Evolutionary conservation across 2,329 filamentous ascomycete species (phyloP).

Genomic region (Penicillium sp.): DNA sequence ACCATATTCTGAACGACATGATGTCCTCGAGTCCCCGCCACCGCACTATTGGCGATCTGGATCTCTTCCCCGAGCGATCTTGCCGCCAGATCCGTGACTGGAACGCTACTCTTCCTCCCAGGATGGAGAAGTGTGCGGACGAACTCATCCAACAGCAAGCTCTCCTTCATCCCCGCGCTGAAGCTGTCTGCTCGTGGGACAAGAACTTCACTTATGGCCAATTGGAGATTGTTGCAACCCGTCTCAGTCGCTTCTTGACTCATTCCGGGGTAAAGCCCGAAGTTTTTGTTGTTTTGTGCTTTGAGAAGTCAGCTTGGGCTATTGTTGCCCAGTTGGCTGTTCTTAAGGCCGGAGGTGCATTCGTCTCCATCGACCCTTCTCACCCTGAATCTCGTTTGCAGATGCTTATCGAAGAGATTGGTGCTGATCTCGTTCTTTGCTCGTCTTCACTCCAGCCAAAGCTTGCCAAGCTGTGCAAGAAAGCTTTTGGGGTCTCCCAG

Average conservation of each 20-base stretch:
- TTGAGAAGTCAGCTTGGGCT: conserved; percentile 49
- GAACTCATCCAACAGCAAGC: conserved; percentile 40
- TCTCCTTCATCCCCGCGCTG: conserved; percentile 23
- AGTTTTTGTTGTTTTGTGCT: conserved; percentile 43
- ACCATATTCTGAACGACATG: conserved; percentile 35
- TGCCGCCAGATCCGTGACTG: conserved; percentile 36
- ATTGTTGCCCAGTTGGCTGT: conserved; percentile 45
- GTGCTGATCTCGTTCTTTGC: conserved; percentile 37
- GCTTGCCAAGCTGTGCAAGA: conserved; percentile 31
- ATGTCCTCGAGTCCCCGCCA: conserved; percentile 16
- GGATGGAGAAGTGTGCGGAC: conserved; percentile 38
- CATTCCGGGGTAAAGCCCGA: conserved; percentile 43
- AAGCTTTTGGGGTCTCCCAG: conserved; percentile 32
- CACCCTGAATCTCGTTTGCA: conserved; percentile 42
- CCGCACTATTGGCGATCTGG: conserved; percentile 30
- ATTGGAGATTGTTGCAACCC: conserved; percentile 41
- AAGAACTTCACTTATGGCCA: conserved; percentile 41
- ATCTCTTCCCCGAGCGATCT: conserved; percentile 35
- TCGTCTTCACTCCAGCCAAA: conserved; percentile 35
- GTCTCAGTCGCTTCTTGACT: conserved; percentile 39
- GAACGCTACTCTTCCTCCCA: conserved; percentile 35
- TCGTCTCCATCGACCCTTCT: conserved; percentile 45
- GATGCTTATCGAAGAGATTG: conserved; percentile 40
- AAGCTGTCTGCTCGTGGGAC: conserved; percentile 40
- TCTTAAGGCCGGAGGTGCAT: conserved; percentile 46